Evolutionary conservation across 345 rosid species (phyloP).

Genomic region (Boechera stricta): DNA sequence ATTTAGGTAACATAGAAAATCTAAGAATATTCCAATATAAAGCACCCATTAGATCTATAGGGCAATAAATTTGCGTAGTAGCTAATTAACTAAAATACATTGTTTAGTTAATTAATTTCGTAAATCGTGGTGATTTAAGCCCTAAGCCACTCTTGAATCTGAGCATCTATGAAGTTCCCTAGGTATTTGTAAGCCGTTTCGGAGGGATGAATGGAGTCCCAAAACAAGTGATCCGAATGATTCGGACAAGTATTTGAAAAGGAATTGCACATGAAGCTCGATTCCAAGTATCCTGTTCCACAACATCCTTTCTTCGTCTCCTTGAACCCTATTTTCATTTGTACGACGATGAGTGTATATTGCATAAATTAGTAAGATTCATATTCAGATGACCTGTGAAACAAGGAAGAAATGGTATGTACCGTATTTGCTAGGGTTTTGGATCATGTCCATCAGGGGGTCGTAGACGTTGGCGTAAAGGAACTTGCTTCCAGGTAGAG

Average conservation of each 20-base stretch:
- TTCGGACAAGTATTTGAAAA: slow-evolving; percentile 39
- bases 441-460: slow-evolving; percentile 52
- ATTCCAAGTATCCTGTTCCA: slow-evolving; percentile 49
- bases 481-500: slow-evolving; percentile 52
- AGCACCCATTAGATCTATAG: not conserved
- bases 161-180: slow-evolving; percentile 44
- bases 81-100: not conserved
- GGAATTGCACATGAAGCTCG: slow-evolving; percentile 45
- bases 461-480: slow-evolving; percentile 49
- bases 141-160: slow-evolving; percentile 65
- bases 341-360: not conserved
- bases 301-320: slow-evolving; percentile 57
- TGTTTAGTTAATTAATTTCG: slow-evolving; percentile 22
- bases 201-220: slow-evolving; percentile 55
- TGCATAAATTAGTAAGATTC: not conserved
- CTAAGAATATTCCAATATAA: not conserved
- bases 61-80: not conserved
- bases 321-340: slow-evolving; percentile 46
- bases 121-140: slow-evolving; percentile 40
- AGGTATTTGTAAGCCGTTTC: slow-evolving; percentile 46
- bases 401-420: not conserved
- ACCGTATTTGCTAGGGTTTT: slow-evolving; percentile 53
- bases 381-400: not conserved
- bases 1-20: not conserved
- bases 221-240: slow-evolving; percentile 52